A percentile compares a stretch with the other conserved stretches of the same genome.
These are phyloP conservation scores for Leccinum uliginosum DNA, from an alignment of 768 basidiomycete species.

Conservation along the genomic window DNA sequence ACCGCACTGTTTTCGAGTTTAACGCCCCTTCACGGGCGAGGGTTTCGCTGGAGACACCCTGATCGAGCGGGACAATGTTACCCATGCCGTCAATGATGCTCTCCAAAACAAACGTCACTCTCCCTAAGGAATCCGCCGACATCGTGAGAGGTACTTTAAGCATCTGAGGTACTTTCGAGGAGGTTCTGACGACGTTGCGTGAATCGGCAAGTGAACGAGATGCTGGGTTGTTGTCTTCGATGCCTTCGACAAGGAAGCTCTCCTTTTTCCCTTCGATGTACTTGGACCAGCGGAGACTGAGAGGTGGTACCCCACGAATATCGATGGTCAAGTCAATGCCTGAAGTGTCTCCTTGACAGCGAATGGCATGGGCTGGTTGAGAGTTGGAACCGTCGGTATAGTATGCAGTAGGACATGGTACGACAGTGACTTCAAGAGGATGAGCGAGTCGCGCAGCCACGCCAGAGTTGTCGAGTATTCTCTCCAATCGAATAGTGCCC, in stretches of 20 bases:
- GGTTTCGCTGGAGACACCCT: constrained; percentile 24
- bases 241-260: constrained; percentile 77
- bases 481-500: constrained; percentile 70
- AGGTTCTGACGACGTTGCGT: constrained; percentile 19
- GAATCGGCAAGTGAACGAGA: constrained; percentile 25
- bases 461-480: constrained; percentile 64
- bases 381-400: constrained; percentile 44
- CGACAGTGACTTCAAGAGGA: constrained; percentile 62
- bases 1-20: constrained; percentile 49
- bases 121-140: constrained; percentile 58
- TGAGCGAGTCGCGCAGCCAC: constrained; percentile 70
- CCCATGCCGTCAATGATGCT: constrained; percentile 80
- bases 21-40: constrained; percentile 24
- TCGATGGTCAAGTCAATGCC: constrained; percentile 56
- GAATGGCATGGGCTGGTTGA: constrained; percentile 40
- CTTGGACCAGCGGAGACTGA: constrained; percentile 74
- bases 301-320: constrained; percentile 69
- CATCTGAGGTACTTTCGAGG: constrained; percentile 42
- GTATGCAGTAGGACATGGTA: constrained; percentile 76
- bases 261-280: constrained; percentile 64
- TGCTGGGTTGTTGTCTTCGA: constrained; percentile 53
- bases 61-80: constrained; percentile 56
- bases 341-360: constrained; percentile 66
- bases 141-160: constrained; percentile 67
- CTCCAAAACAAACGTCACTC: constrained; percentile 71